Evolutionary conservation across 495 filamentous ascomycete species (phyloP), one percentile per base, ranked within the genome.

Genomic region (Tirmania nivea): DNA sequence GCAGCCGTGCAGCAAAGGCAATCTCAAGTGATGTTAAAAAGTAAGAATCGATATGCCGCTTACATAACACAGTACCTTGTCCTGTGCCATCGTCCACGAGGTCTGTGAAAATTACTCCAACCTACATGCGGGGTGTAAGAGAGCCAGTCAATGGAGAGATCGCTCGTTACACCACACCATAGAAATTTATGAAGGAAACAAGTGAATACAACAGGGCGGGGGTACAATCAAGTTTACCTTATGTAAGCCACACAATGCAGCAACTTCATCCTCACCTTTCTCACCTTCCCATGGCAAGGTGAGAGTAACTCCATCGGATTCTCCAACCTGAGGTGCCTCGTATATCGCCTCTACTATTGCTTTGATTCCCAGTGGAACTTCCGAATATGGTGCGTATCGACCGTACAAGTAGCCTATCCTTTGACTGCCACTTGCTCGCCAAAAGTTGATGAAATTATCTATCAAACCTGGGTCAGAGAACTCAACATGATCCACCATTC

Each of bases 401-500:
- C 90, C 90, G 48, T 95, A 96, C 1, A 99, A 72, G 61, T 87
- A 94, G 34, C 89, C 90, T 34, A 95, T 63, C 16, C 90, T 73
- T 66, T 99, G 90, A 14, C 75, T 67, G 34, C 75, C 76, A 1
- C 83, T 88, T 47, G 72, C 75, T 54, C 90, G 76, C 90, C 90
- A 99, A 57, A 89, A 89, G 57, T 94, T 77, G 39, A 99, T 76
- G 34, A 95, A 76, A 8, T 78, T 79, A 63, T 99, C 81, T 63
- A 99, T 81, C 19, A 95, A 69, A 35, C 75, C 74, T 1, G 85
- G 76, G 1, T 81, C 77, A 3, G 90, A 75, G 63, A 99, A 96
- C 63, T 99, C 92, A 57, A 99, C 88, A 66, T 99, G 90, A 61
- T 99, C 90, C 0, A 99, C 87, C 84, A 88, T 95, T n/a, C 90